These are phyloP conservation scores for Cladosporium austrohemisphaericum DNA, from an alignment of 2,329 filamentous ascomycete genomes.

Conservation along the genomic window DNA sequence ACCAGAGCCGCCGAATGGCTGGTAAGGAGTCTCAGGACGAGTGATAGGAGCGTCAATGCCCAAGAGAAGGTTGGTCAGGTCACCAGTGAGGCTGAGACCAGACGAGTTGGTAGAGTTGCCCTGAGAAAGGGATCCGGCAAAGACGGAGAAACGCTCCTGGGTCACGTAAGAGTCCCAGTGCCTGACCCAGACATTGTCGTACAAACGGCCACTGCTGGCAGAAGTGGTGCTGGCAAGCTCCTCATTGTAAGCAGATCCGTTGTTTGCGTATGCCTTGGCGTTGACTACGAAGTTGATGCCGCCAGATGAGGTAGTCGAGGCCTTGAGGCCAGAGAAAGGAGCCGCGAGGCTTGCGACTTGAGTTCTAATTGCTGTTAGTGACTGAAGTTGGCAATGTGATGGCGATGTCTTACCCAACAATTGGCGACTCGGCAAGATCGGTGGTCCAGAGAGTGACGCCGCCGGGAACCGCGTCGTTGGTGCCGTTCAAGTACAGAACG, in stretches of 20 bases:
- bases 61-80: constrained; percentile 22
- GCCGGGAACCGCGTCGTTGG: constrained; percentile 23
- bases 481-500: constrained; percentile 29
- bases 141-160: constrained; percentile 49
- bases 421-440: constrained; percentile 28
- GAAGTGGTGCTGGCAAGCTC: constrained; percentile 46
- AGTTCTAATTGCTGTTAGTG: constrained; percentile 13
- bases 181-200: constrained; percentile 50
- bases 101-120: constrained; percentile 12
- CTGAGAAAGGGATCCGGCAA: constrained; percentile 42
- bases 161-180: constrained; percentile 52
- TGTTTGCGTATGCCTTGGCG: constrained; percentile 26
- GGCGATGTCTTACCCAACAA: constrained; percentile 17
- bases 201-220: constrained; percentile 45
- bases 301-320: constrained; percentile 24
- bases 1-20: constrained; percentile 21
- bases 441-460: constrained; percentile 39
- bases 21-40: constrained; percentile 24
- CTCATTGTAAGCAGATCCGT: constrained; percentile 44
- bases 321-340: constrained; percentile 40
- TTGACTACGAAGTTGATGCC: constrained; percentile 28
- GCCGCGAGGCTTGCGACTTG: constrained; percentile 31
- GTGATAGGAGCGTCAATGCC: constrained; percentile 25
- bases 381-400: neutral
- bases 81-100: constrained; percentile 19